Evolutionary conservation across 1,284 basidiomycete species (phyloP).

Genomic region (Microbotryum lychnidis-dioicae): DNA sequence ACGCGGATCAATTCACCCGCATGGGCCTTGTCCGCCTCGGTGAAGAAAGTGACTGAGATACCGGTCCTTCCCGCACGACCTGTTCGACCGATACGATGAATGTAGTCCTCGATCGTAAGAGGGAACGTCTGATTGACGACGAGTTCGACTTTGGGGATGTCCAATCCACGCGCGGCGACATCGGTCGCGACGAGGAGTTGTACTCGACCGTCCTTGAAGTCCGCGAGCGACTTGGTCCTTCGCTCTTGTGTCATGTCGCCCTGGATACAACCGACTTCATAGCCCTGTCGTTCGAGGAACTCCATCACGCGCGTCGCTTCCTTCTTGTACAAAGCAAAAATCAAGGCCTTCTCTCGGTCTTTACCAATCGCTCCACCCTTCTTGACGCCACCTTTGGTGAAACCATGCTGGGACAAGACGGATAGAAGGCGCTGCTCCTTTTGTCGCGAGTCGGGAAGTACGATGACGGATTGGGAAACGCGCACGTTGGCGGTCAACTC

Average conservation of each 20-base stretch:
- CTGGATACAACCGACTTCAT: slow-evolving; percentile 71
- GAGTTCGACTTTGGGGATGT: slow-evolving; percentile 90
- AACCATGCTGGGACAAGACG: slow-evolving; percentile 32
- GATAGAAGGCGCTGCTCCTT: slow-evolving; percentile 60
- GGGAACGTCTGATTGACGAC: slow-evolving; percentile 88
- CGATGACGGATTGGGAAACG: slow-evolving; percentile 71
- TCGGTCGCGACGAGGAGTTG: slow-evolving; percentile 91
- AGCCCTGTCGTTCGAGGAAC: slow-evolving; percentile 69
- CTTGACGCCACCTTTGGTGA: slow-evolving; percentile 35
- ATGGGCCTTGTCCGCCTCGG: slow-evolving; percentile 42
- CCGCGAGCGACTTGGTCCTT: slow-evolving; percentile 76
- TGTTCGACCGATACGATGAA: slow-evolving; percentile 94
- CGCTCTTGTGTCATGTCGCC: slow-evolving; percentile 86
- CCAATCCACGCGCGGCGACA: slow-evolving; percentile 90
- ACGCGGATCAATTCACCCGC: slow-evolving; percentile 92
- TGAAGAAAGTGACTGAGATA: slow-evolving; percentile 92
- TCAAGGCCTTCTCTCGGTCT: slow-evolving; percentile 62
- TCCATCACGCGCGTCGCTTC: slow-evolving; percentile 84
- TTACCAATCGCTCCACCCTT: slow-evolving; percentile 39
- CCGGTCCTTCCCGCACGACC: slow-evolving; percentile 86
- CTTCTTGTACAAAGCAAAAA: slow-evolving; percentile 97
- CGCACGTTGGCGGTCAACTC: slow-evolving; percentile 90
- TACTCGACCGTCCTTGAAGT: slow-evolving; percentile 78
- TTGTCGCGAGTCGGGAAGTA: slow-evolving; percentile 74
- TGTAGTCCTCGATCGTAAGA: slow-evolving; percentile 74